Conservation (phyloP, 768 basidiomycete genomes). For the Lactifluus hygrophoroides region DNA sequence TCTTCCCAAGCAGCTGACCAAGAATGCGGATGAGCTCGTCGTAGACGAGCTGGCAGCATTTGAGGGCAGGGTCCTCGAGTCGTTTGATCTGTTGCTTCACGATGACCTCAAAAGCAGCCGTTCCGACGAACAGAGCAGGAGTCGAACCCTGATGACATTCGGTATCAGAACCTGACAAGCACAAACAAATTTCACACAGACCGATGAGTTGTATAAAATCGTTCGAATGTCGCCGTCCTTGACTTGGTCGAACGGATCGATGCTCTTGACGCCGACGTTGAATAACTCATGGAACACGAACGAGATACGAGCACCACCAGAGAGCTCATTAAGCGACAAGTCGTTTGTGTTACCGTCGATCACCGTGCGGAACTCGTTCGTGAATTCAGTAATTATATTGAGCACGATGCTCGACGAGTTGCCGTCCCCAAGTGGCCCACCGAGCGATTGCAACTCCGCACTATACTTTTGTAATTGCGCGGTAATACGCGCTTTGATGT, state of each 20-base stretch:
- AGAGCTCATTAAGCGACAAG: slow-evolving; percentile 87
- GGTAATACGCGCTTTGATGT: slow-evolving; percentile 95
- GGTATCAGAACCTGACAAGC: background rate
- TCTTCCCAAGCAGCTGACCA: slow-evolving; percentile 80
- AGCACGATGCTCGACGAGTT: slow-evolving; percentile 89
- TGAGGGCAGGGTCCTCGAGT: slow-evolving; percentile 86
- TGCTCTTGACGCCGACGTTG: slow-evolving; percentile 90
- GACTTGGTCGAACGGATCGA: slow-evolving; percentile 98
- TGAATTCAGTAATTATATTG: slow-evolving; percentile 97
- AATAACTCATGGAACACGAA: slow-evolving; percentile 99
- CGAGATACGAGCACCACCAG: slow-evolving; percentile 97
- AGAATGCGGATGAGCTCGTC: slow-evolving; percentile 97
- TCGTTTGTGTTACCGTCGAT: slow-evolving; percentile 99
- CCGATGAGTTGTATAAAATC: slow-evolving; percentile 95
- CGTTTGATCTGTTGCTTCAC: slow-evolving; percentile 99
- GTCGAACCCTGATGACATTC: slow-evolving; percentile 75
- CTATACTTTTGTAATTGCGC: slow-evolving; percentile 85
- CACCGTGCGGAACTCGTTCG: slow-evolving; percentile 89
- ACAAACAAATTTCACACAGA: slow-evolving; percentile 33
- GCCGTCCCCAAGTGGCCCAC: slow-evolving; percentile 77
- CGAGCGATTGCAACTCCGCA: slow-evolving; percentile 72
- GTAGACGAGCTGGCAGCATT: slow-evolving; percentile 93
- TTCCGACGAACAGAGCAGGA: slow-evolving; percentile 93
- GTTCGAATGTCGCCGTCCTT: slow-evolving; percentile 97
- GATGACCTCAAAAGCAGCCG: slow-evolving; percentile 95